Percentiles rank a stretch among this genome's conserved stretches.
Evolutionary conservation across 176 grass and related monocot genomes (phyloP).

Genomic region (Cymbopogon citratus): DNA sequence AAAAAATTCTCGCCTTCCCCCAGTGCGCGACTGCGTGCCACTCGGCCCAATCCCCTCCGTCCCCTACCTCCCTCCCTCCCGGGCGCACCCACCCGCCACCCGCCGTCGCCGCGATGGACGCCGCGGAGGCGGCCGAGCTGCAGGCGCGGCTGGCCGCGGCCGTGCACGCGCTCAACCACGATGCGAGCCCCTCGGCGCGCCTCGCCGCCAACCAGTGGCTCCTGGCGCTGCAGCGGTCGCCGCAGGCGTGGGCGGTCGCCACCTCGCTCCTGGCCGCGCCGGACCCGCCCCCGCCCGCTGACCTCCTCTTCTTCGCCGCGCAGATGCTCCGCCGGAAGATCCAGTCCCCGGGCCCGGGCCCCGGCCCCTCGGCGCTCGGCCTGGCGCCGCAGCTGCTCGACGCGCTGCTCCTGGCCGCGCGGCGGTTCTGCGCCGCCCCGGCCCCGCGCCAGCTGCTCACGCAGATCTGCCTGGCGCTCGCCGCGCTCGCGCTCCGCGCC

Average conservation of each 20-base stretch:
- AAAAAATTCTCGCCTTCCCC: not conserved
- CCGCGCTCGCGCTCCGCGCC: conserved; percentile 54
- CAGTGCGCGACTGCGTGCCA: conserved; percentile 26
- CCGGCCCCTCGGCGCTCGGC: not conserved
- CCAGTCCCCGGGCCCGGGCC: conserved; percentile 9
- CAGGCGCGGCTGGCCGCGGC: conserved; percentile 56
- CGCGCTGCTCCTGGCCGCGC: conserved; percentile 62
- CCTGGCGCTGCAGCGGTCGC: conserved; percentile 33
- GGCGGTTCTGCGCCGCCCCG: conserved; percentile 58
- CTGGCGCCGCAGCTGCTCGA: conserved; percentile 37
- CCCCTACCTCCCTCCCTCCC: not conserved
- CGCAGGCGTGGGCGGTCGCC: conserved; percentile 33
- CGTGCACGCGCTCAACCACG: conserved; percentile 48
- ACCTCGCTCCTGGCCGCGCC: conserved; percentile 28
- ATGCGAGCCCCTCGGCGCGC: not conserved
- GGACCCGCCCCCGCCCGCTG: conserved; percentile 39
- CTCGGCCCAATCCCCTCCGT: conserved; percentile 34
- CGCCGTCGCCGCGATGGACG: conserved; percentile 32
- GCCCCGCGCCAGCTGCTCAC: conserved; percentile 65
- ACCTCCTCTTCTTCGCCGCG: conserved; percentile 40
- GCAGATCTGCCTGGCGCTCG: conserved; percentile 84
- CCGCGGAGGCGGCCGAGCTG: conserved; percentile 36
- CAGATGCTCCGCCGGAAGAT: conserved; percentile 75
- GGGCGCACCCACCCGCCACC: not conserved
- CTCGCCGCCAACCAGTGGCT: conserved; percentile 42